Base-by-base conservation (phyloP, 257 asterid species). In the Cinchona pubescens region DNA sequence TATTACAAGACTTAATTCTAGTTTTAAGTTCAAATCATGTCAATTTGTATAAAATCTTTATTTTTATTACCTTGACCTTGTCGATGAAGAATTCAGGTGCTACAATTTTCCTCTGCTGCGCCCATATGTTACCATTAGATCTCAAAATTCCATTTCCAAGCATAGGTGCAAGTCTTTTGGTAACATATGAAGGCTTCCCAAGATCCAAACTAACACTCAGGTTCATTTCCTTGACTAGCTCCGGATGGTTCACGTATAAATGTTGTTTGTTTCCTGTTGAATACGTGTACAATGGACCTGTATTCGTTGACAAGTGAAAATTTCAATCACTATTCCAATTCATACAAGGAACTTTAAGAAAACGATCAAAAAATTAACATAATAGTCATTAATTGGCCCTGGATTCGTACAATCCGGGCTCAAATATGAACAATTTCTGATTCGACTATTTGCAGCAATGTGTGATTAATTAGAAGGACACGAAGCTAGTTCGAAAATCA, bases 91-190 rank as follows among this genome's bases (percentile, higher is more conserved):
- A 92, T 32, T 89, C 83, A 11, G 97, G 97, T 0, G 97, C 96
- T 3, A 90, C 86, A 45, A 92, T 90, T 72, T 89, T 92, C 74
- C 96, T 89, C 35, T 92, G 97, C 40, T 80, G 93, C 1, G 92
- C 90, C 97, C 97, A 92, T 25, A 84, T 9, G 27, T 79, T 89
- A 19, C 94, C 97, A 62, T 92, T 92, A 74, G 97, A 90, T 79
- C 97, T 90, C 80, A 92, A 75, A 55, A 90, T 84, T 21, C 97
- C 97, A 85, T 88, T 90, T 25, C 97, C 97, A 79, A 92, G 97
- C 91, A 92, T 81, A 2, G 97, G 97, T n/a, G 94, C 90, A 13
- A 90, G 96, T 75, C 96, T 85, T 78, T 90, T 92, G 3, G 94
- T 90, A 70, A 92, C 87, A 34, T 92, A 88, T 7, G 90, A 82